Percentiles rank a stretch among this genome's conserved stretches.
Conservation (phyloP, 2,329 filamentous ascomycete species). For the Cytospora leucostoma region DNA sequence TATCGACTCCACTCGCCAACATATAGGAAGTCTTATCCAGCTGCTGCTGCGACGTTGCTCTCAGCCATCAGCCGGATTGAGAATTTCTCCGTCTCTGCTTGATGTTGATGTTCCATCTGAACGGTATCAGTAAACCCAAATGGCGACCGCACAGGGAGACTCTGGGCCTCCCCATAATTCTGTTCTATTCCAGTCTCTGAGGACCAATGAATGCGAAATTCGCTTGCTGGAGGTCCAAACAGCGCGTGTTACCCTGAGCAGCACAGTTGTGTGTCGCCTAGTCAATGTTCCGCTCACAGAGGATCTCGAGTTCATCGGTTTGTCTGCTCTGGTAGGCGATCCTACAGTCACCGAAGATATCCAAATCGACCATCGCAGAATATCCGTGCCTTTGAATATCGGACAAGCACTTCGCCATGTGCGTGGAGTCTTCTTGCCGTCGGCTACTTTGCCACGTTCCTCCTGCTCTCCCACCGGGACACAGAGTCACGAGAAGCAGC, state of each 20-base stretch:
- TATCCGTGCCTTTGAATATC: slow-evolving; percentile 34
- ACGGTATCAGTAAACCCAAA: not conserved
- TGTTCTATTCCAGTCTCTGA: not conserved
- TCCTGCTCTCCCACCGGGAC: not conserved
- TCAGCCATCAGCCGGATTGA: not conserved
- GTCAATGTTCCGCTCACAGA: slow-evolving; percentile 35
- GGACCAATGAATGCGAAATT: slow-evolving; percentile 17
- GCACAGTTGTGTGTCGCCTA: slow-evolving; percentile 38
- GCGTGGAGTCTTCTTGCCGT: slow-evolving; percentile 37
- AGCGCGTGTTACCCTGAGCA: slow-evolving; percentile 31
- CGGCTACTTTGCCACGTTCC: not conserved
- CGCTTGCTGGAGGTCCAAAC: slow-evolving; percentile 40
- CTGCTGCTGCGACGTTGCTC: not conserved
- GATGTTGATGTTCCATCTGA: not conserved
- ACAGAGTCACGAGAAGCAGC: slow-evolving; percentile 26
- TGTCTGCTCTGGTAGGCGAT: slow-evolving; percentile 37
- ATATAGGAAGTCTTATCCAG: not conserved
- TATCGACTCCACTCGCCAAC: not conserved
- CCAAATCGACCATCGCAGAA: slow-evolving; percentile 31
- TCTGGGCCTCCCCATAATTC: not conserved
- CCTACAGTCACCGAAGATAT: slow-evolving; percentile 36
- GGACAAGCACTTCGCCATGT: slow-evolving; percentile 37
- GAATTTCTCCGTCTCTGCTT: not conserved
- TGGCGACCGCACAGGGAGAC: not conserved
- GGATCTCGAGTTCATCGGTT: slow-evolving; percentile 34